Percentiles rank a stretch among this genome's conserved stretches.
Evolutionary conservation across 768 basidiomycete genomes (phyloP).

Genomic region (Leccinellum luteum): DNA sequence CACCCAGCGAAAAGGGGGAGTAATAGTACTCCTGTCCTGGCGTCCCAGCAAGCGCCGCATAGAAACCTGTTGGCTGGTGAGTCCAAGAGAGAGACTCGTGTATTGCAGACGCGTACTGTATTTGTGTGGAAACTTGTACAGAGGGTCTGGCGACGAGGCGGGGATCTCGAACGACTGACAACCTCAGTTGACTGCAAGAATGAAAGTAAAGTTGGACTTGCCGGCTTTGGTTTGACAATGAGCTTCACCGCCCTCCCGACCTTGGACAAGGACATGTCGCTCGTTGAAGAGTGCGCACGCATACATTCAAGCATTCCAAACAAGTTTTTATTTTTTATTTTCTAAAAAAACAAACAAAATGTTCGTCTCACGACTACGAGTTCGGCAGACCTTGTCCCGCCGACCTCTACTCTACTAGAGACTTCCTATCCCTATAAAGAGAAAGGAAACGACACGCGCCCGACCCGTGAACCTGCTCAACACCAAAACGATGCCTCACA

Average conservation of each 20-base stretch:
- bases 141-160: slow-evolving; percentile 21
- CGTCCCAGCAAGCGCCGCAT: slow-evolving; percentile 18
- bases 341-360: slow-evolving; percentile 28
- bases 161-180: slow-evolving; percentile 28
- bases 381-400: slow-evolving; percentile 32
- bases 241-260: slow-evolving; percentile 19
- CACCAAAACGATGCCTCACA: slow-evolving; percentile 56
- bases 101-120: slow-evolving; percentile 10
- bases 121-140: slow-evolving; percentile 27
- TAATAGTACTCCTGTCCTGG: slow-evolving; percentile 11
- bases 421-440: slow-evolving; percentile 27
- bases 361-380: slow-evolving; percentile 73
- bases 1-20: slow-evolving; percentile 8
- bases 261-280: slow-evolving; percentile 10
- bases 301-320: slow-evolving; percentile 13
- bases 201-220: slow-evolving; percentile 7
- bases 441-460: slow-evolving; percentile 33
- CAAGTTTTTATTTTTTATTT: slow-evolving; percentile 9
- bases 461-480: slow-evolving; percentile 42
- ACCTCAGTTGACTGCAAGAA: neutral
- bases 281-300: neutral
- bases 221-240: slow-evolving; percentile 31
- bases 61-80: slow-evolving; percentile 17
- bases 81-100: neutral
- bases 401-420: slow-evolving; percentile 60